Conservation (phyloP, 257 asterid species). For the Euphrasia confusa region DNA sequence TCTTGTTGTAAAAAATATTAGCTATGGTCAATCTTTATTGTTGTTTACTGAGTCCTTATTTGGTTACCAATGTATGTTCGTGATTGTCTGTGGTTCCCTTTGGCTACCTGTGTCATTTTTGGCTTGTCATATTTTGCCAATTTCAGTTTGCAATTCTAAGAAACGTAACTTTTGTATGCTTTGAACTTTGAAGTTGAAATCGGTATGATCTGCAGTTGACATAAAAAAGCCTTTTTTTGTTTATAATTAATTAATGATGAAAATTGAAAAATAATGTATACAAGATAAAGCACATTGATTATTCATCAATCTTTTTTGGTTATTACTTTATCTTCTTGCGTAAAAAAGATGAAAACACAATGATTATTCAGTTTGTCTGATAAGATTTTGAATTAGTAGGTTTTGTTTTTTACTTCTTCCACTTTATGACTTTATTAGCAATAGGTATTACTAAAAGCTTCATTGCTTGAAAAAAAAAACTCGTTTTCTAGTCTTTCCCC, state of each 20-base stretch:
- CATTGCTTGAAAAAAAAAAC: neutral
- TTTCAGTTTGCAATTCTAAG: conserved; percentile 6
- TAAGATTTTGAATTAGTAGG: neutral
- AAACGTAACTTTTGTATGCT: neutral
- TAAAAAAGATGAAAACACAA: neutral
- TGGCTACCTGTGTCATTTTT: neutral
- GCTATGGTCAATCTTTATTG: neutral
- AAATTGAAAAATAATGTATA: neutral
- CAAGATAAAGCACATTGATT: neutral
- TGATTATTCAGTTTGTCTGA: neutral
- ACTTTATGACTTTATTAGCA: neutral
- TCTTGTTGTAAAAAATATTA: neutral
- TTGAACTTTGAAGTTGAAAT: conserved; percentile 4
- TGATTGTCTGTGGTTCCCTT: conserved; percentile 13
- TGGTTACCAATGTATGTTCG: neutral
- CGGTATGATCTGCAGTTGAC: neutral
- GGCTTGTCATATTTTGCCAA: conserved; percentile 17
- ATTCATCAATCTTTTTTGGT: neutral
- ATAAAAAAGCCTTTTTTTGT: neutral
- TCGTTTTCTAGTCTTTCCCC: conserved; percentile 15
- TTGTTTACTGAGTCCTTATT: neutral
- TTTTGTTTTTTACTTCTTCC: conserved; percentile 12
- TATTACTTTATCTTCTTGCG: neutral
- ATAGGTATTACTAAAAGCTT: neutral
- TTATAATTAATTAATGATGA: neutral